phyloP scores from a whole-genome alignment of 768 basidiomycete species.

The Piloderma croceum region DNA sequence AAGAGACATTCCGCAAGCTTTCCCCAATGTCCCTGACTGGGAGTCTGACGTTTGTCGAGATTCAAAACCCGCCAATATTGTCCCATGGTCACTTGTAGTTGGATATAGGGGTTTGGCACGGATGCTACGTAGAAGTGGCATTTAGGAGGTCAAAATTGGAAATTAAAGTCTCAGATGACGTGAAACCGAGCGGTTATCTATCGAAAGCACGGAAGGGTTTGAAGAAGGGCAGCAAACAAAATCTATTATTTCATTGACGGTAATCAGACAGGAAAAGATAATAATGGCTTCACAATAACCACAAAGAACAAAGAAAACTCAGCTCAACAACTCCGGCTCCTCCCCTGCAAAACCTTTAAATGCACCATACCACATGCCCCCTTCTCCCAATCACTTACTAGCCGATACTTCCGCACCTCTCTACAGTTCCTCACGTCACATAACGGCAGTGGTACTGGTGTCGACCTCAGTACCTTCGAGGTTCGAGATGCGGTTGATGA shows the following conservation, averaged over 20 bases:
- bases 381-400: conserved; percentile 54
- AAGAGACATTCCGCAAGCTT: conserved; percentile 6
- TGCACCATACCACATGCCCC: conserved; percentile 68
- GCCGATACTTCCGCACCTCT: conserved; percentile 53
- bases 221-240: no score
- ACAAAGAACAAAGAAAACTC: background rate
- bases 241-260: no score
- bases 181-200: no score
- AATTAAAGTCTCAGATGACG: no score
- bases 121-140: no score
- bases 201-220: no score
- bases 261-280: no score
- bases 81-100: no score
- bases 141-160: no score
- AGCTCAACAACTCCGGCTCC: conserved; percentile 1
- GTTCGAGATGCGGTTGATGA: conserved; percentile 18
- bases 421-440: conserved; percentile 61
- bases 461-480: conserved; percentile 11
- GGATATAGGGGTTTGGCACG: no score
- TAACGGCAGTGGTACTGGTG: conserved; percentile 4
- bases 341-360: conserved; percentile 48
- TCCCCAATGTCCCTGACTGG: conserved; percentile 1
- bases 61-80: conserved; percentile 8
- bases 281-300: no score
- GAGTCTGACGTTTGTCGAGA: conserved; percentile 6